Percentiles rank a stretch among this genome's conserved stretches.
Conservation (phyloP, 352 stramenopile species). For the Pythium monospermum region DNA sequence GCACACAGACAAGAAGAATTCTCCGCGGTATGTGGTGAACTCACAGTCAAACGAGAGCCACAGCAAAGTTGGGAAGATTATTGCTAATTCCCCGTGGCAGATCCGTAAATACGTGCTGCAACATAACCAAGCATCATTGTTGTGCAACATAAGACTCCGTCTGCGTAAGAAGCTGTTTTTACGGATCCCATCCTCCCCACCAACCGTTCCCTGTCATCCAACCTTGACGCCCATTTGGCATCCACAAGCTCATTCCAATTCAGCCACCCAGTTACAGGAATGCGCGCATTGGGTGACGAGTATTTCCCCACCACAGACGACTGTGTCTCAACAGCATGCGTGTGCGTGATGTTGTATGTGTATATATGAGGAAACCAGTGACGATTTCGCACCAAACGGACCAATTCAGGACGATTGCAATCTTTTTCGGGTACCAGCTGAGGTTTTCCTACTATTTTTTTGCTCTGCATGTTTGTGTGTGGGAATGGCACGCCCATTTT, state of each 20-base stretch:
- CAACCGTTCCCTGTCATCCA: slow-evolving; percentile 10
- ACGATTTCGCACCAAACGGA: slow-evolving; percentile 74
- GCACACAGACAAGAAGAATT: too few species aligned
- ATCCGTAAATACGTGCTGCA: too few species aligned
- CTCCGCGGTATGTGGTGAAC: too few species aligned
- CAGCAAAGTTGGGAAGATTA: too few species aligned
- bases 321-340: background rate
- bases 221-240: too few species aligned
- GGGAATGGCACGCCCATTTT: too few species aligned
- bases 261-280: too few species aligned
- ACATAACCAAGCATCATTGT: too few species aligned
- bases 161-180: slow-evolving; percentile 20
- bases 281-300: too few species aligned
- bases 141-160: slow-evolving; percentile 2
- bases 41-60: too few species aligned
- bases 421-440: slow-evolving; percentile 87
- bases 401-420: slow-evolving; percentile 90
- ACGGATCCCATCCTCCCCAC: slow-evolving; percentile 4
- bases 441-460: slow-evolving; percentile 40
- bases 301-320: background rate
- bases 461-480: slow-evolving; percentile 4
- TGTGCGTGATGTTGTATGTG: background rate
- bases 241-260: too few species aligned
- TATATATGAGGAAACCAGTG: slow-evolving; percentile 38
- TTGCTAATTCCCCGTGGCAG: too few species aligned